phyloP scores from a whole-genome alignment of 179 eudicot genomes.

The Pouteria campechiana region DNA sequence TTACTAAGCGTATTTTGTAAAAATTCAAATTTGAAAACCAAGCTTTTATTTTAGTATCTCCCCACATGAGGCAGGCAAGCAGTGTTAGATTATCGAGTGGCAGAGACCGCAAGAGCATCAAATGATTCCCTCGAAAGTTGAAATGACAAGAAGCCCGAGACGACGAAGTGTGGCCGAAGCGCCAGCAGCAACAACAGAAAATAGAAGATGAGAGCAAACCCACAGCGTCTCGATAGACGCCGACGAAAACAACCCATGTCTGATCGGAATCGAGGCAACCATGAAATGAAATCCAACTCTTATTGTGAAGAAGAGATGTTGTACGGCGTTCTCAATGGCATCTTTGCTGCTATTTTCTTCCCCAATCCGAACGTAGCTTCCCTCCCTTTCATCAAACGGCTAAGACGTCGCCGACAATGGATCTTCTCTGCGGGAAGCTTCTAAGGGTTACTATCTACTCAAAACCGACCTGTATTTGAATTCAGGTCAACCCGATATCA shows the following conservation, averaged over 20 bases:
- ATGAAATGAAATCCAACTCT: background rate
- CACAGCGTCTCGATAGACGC: no score
- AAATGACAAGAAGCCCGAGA: no score
- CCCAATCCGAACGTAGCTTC: constrained; percentile 7
- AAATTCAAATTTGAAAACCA: background rate
- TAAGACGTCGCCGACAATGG: constrained; percentile 19
- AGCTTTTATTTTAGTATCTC: no score
- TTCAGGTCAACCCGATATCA: no score
- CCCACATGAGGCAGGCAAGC: no score
- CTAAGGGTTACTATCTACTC: no score
- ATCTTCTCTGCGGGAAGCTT: constrained; percentile 28
- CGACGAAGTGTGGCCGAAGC: no score
- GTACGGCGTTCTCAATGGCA: constrained; percentile 8
- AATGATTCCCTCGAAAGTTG: no score
- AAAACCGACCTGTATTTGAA: no score
- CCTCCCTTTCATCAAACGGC: constrained; percentile 9
- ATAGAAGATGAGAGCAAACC: no score
- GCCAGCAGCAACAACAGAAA: no score
- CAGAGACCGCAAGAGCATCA: background rate
- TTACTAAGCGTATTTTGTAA: background rate
- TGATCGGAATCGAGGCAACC: background rate
- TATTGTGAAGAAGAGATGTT: constrained; percentile 7
- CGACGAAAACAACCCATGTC: no score
- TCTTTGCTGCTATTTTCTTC: constrained; percentile 15
- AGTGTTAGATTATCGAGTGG: background rate